Evolutionary conservation across 352 stramenopile genomes (phyloP), one percentile per base, ranked within the genome.

Genomic region (Phytophthora boehmeriae): DNA sequence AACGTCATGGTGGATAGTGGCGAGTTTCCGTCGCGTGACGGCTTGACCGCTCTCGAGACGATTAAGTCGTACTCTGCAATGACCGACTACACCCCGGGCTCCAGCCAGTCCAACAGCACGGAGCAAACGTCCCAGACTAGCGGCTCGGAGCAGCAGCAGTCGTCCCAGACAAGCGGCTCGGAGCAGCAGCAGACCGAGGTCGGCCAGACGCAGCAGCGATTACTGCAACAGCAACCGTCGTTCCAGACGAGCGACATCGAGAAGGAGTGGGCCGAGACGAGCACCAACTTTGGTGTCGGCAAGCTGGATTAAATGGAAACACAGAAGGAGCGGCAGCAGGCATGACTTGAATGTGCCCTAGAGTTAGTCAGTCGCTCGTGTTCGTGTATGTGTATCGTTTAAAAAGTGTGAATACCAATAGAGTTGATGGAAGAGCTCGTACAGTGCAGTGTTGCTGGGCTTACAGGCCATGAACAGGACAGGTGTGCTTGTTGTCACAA

Each of bases 1-100:
- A 75, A 80, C 46, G 59, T 60, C 13, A 28, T 78, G n/a, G 58
- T 54, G 5, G 67, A 53, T 28, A 73, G 61, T 8, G 62, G 70
- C 5, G 5, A 38, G 1, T 67, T 66, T 25, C 10, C 22, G 5
- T 62, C 63, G 13, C 51, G 50, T 23, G 66, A 56, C 47, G 63
- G 63, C 14, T 30, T 8, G 11, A 63, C 56, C 22, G 63, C 50
- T 22, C 38, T 71, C 19, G 41, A 35, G 27, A 60, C 23, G 20
- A 43, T 60, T 2, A 70, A 65, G 48, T 44, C 52, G 52, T 58
- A 59, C 56, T 41, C 56, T 4, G 38, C 56, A 20, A 53, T 64
- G 14, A 45, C 28, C 19, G 34, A 42, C 32, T 66, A 60, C 58
- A 55, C 27, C 8, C 19, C 52, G 8, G 11, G 17, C 30, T 6